phyloP scores from a whole-genome alignment of 139 green algal genomes.

The Chlorella sp. region DNA sequence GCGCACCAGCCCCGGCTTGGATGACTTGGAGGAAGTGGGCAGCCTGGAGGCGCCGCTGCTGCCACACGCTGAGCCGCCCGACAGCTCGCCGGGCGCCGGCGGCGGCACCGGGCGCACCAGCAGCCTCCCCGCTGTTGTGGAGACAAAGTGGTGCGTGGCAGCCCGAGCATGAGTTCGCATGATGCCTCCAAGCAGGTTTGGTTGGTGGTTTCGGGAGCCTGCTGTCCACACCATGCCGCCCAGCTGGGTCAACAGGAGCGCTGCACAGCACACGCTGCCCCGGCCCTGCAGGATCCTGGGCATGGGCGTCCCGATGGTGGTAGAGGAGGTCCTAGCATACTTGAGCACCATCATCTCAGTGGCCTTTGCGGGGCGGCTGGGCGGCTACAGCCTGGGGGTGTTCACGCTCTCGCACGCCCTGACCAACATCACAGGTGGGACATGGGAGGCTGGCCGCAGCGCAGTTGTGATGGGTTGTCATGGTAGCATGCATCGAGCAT shows the following conservation, averaged over 20 bases:
- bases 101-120: background rate
- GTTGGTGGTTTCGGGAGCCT: too few relatives aligned
- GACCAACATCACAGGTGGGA: constrained; percentile 38
- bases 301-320: constrained; percentile 3
- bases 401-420: constrained; percentile 15
- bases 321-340: constrained; percentile 15
- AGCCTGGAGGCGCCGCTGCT: background rate
- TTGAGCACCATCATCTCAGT: constrained; percentile 9
- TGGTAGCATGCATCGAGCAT: too few relatives aligned
- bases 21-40: too few relatives aligned
- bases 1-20: background rate
- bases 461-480: too few relatives aligned
- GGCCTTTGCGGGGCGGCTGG: constrained; percentile 9
- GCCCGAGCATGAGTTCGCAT: too few relatives aligned
- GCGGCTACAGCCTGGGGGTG: background rate
- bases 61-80: background rate
- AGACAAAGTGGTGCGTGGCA: constrained; percentile 6
- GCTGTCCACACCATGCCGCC: too few relatives aligned
- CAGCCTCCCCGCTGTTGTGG: background rate
- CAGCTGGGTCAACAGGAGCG: too few relatives aligned
- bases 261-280: too few relatives aligned
- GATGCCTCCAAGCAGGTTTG: too few relatives aligned
- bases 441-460: too few relatives aligned
- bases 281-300: constrained; percentile 8
- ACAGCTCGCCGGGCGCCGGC: too few relatives aligned